phyloP scores from a whole-genome alignment of 1,139 yeast genomes.

The Geotrichum candidum region DNA sequence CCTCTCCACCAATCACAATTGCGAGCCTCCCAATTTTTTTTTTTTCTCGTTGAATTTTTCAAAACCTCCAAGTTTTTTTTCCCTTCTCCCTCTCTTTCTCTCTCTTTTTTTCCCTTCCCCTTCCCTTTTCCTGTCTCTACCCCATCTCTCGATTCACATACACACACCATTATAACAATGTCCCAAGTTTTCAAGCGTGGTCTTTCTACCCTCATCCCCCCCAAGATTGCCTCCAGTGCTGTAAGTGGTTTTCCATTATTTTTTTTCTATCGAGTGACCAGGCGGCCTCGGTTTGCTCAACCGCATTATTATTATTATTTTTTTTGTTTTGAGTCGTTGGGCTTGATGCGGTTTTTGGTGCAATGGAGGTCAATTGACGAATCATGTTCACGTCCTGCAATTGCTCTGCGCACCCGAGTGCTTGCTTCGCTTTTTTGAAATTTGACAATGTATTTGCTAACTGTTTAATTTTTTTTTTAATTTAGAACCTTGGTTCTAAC shows the following conservation, averaged over 20 bases:
- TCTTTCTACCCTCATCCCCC: constrained; percentile 94
- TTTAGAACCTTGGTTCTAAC: constrained; percentile 82
- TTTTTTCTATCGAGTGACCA: not conserved
- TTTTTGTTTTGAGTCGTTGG: not conserved
- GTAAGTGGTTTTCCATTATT: constrained; percentile 44
- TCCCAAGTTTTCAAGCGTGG: constrained; percentile 87
- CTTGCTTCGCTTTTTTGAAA: not conserved
- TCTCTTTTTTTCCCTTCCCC: not conserved
- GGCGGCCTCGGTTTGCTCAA: not conserved
- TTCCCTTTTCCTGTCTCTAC: not conserved
- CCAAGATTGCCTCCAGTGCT: constrained; percentile 94
- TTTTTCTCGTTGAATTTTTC: constrained; percentile 4
- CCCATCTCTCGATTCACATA: not conserved
- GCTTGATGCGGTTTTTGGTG: not conserved
- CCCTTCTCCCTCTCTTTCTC: not conserved
- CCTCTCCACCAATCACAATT: not conserved
- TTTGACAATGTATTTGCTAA: not conserved
- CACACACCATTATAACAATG: constrained; percentile 41
- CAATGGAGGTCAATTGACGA: not conserved
- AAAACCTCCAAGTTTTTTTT: not conserved
- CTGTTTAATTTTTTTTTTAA: not conserved
- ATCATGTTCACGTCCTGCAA: not conserved
- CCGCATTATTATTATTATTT: not conserved
- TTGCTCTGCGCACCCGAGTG: not conserved
- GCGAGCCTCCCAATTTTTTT: not conserved